phyloP scores from a whole-genome alignment of 2,329 filamentous ascomycete genomes.

The Ascochyta clinopodiicola region DNA sequence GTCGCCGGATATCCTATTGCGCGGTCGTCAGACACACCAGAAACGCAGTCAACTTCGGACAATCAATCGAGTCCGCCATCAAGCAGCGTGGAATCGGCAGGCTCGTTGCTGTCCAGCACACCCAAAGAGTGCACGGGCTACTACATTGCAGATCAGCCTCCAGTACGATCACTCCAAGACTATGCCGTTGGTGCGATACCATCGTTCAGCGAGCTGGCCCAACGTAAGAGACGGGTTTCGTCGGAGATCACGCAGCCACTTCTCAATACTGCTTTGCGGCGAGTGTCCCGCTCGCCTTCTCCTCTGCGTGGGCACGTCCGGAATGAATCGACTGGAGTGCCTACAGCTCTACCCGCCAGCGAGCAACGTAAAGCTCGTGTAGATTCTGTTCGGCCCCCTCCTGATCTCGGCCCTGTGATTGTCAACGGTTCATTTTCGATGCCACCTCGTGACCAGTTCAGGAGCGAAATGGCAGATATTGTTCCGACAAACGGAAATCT shows the following conservation, averaged over 20 bases:
- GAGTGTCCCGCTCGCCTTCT: constrained; percentile 55
- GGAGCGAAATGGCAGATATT: constrained; percentile 36
- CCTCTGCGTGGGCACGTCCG: constrained; percentile 53
- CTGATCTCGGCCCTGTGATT: constrained; percentile 46
- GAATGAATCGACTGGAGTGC: constrained; percentile 46
- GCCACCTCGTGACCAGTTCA: constrained; percentile 32
- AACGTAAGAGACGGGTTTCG: constrained; percentile 51
- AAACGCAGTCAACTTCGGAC: constrained; percentile 27
- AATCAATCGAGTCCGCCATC: constrained; percentile 30
- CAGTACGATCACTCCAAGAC: constrained; percentile 48
- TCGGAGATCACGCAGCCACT: constrained; percentile 51
- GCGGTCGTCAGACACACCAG: constrained; percentile 39
- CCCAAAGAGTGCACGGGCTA: constrained; percentile 61
- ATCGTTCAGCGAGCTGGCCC: constrained; percentile 50
- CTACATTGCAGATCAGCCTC: constrained; percentile 54
- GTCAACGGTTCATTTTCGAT: constrained; percentile 50
- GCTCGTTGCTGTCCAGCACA: constrained; percentile 42
- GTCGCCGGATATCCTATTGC: constrained; percentile 45
- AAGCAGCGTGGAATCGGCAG: constrained; percentile 27
- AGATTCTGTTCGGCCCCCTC: constrained; percentile 36
- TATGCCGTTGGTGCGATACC: constrained; percentile 46
- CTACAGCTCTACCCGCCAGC: constrained; percentile 15
- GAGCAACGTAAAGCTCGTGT: constrained; percentile 37
- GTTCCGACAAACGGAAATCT: constrained; percentile 25
- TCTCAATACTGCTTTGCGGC: constrained; percentile 44